Conservation (phyloP, 768 basidiomycete species). For the Xerocomus spinulosus region DNA sequence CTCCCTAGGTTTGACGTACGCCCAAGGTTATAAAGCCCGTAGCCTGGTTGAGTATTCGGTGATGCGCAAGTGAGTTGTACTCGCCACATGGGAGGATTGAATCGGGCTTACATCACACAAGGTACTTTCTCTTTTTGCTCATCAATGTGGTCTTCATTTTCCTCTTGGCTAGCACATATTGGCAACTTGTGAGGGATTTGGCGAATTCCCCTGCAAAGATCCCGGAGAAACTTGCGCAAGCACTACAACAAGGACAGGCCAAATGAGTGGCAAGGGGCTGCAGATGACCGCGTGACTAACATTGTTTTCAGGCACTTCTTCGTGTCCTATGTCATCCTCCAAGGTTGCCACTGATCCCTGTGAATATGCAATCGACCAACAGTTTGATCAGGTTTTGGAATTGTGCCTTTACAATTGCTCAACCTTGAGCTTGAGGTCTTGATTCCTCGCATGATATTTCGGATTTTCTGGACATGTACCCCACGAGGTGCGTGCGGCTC, state of each 20-base stretch:
- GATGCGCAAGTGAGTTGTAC: conserved; percentile 83
- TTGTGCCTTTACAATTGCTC: conserved; percentile 93
- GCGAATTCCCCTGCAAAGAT: conserved; percentile 93
- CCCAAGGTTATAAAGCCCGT: conserved; percentile 83
- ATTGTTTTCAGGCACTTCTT: conserved; percentile 66
- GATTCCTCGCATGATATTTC: conserved; percentile 70
- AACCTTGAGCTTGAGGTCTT: conserved; percentile 90
- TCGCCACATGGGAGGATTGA: background rate
- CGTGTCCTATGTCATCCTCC: conserved; percentile 78
- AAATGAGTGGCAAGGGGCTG: conserved; percentile 37
- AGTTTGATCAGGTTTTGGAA: conserved; percentile 60
- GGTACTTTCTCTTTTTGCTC: conserved; percentile 91
- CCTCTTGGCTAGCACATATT: conserved; percentile 86
- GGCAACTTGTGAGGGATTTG: conserved; percentile 85
- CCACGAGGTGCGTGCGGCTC: conserved; percentile 64
- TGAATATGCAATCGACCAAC: conserved; percentile 3
- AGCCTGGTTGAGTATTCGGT: conserved; percentile 94
- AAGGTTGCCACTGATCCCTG: conserved; percentile 43
- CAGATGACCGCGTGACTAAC: conserved; percentile 10
- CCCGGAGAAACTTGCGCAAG: conserved; percentile 85
- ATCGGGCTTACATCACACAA: conserved; percentile 30
- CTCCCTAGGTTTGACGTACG: conserved; percentile 64
- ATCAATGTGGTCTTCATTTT: conserved; percentile 94
- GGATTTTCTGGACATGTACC: conserved; percentile 78
- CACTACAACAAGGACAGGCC: conserved; percentile 73